A percentile compares a stretch with the other conserved stretches of the same genome.
phyloP scores from a whole-genome alignment of 495 filamentous ascomycete genomes.

The Tuber borchii region DNA sequence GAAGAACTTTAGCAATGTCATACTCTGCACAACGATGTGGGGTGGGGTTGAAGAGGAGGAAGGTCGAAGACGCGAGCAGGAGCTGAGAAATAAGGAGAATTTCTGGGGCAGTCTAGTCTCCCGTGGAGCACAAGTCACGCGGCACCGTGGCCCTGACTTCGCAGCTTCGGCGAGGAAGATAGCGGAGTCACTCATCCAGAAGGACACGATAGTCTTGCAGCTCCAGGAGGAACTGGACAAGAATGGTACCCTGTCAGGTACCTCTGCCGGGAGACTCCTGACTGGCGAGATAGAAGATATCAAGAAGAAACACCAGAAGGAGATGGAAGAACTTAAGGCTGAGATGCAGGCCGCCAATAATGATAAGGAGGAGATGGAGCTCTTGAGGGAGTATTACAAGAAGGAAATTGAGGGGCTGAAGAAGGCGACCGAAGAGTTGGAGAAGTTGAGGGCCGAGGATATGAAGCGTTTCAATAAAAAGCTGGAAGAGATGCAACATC shows the following conservation, averaged over 20 bases:
- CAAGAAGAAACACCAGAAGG: neutral
- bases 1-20: constrained; percentile 21
- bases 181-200: neutral
- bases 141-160: neutral
- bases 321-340: constrained; percentile 4
- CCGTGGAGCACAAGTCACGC: constrained; percentile 6
- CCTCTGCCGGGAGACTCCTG: constrained; percentile 10
- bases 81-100: neutral
- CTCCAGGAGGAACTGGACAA: neutral
- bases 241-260: neutral
- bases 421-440: neutral
- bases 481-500: neutral
- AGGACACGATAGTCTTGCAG: neutral
- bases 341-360: constrained; percentile 1
- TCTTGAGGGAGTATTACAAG: constrained; percentile 8
- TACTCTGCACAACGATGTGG: constrained; percentile 38
- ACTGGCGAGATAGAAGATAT: constrained; percentile 2
- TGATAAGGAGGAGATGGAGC: neutral
- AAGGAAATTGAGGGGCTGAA: constrained; percentile 3
- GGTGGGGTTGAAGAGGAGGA: neutral
- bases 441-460: constrained; percentile 9
- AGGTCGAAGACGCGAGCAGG: constrained; percentile 4
- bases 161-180: neutral
- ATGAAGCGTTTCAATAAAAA: neutral
- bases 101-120: constrained; percentile 2